A percentile compares a stretch with the other conserved stretches of the same genome.
phyloP scores from a whole-genome alignment of 192 early-diverging fungal genomes.

The Phlyctochytrium planicorne region DNA sequence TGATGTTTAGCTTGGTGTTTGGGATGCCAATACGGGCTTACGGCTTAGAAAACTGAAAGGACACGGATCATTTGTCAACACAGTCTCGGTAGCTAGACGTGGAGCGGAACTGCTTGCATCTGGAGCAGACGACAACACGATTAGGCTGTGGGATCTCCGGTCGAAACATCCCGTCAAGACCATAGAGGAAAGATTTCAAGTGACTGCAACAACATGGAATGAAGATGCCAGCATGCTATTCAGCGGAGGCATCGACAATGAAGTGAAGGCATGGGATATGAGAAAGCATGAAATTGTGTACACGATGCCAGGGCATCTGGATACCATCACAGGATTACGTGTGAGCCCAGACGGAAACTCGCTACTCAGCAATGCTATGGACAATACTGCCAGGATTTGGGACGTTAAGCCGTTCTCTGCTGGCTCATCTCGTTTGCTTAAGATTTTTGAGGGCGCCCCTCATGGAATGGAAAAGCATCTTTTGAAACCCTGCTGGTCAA shows the following conservation, averaged over 20 bases:
- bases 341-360: constrained; percentile 82
- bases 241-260: constrained; percentile 87
- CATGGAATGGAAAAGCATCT: constrained; percentile 96
- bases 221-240: constrained; percentile 78
- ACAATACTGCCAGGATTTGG: constrained; percentile 95
- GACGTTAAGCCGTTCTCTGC: constrained; percentile 87
- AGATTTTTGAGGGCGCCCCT: constrained; percentile 83
- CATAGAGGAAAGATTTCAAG: constrained; percentile 44
- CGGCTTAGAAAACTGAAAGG: constrained; percentile 77
- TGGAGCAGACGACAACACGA: constrained; percentile 80
- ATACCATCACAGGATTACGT: constrained; percentile 84
- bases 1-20: constrained; percentile 54
- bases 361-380: constrained; percentile 86
- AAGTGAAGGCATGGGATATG: constrained; percentile 88
- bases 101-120: constrained; percentile 78
- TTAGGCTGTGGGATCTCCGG: constrained; percentile 57
- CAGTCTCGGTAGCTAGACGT: constrained; percentile 64
- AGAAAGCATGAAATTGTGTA: constrained; percentile 67
- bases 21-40: constrained; percentile 82
- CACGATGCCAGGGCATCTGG: constrained; percentile 77
- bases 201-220: constrained; percentile 78
- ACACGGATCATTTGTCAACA: constrained; percentile 82
- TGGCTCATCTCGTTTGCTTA: constrained; percentile 65
- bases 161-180: constrained; percentile 37
- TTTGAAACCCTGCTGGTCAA: constrained; percentile 85